Conservation (phyloP, 345 rosid species). For the Raphanus sativus region DNA sequence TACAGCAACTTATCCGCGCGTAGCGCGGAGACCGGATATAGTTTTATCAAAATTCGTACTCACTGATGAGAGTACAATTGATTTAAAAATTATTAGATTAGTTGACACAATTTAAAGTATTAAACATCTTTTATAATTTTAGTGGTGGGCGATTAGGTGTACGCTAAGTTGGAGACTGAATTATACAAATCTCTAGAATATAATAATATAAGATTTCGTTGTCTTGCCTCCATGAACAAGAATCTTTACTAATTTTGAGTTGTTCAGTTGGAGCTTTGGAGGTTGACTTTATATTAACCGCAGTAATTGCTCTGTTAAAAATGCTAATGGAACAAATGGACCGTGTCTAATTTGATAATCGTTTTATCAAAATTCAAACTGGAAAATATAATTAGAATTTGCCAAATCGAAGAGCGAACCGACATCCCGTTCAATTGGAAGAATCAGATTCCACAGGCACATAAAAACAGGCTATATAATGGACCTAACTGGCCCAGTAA, state of each 20-base stretch:
- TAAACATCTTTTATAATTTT: not conserved
- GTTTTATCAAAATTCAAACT: not conserved
- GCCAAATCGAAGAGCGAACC: not conserved
- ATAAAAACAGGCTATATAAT: not conserved
- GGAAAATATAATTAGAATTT: not conserved
- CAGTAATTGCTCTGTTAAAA: not conserved
- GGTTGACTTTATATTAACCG: conserved; percentile 11
- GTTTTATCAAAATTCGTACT: too few relatives aligned
- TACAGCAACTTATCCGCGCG: too few relatives aligned
- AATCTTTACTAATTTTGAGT: conserved; percentile 5
- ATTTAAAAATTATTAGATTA: not conserved
- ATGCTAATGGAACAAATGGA: not conserved
- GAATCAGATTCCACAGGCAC: not conserved
- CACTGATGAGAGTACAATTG: not conserved
- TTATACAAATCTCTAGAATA: conserved; percentile 8
- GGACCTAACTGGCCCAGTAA: not conserved
- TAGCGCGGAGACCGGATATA: too few relatives aligned
- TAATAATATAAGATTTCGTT: conserved; percentile 9
- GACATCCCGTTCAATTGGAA: not conserved
- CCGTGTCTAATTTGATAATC: not conserved
- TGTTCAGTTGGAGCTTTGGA: not conserved
- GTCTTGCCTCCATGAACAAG: conserved; percentile 20
- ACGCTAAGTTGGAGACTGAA: conserved; percentile 9
- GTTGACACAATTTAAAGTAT: not conserved
- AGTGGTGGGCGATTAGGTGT: conserved; percentile 17